Conservation (phyloP, 805 yeast species). For the Candida patagonica region DNA sequence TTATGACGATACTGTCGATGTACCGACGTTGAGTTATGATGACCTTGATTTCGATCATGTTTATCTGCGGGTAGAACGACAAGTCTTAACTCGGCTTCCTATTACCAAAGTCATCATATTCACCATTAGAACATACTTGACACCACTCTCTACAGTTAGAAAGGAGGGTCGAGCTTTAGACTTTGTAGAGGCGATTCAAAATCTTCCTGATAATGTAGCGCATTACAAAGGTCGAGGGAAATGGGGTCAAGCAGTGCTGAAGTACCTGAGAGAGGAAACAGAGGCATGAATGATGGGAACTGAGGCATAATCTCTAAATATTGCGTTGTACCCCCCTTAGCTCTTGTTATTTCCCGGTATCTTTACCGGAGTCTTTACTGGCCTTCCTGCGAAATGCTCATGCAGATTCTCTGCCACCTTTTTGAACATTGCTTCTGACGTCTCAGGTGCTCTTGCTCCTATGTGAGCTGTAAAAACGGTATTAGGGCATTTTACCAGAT, state of each 20-base stretch:
- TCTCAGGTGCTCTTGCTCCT: no score
- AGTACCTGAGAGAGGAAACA: conserved; percentile 32
- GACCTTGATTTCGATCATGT: conserved; percentile 31
- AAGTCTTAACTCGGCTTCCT: conserved; percentile 45
- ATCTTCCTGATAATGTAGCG: conserved; percentile 49
- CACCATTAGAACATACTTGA: conserved; percentile 47
- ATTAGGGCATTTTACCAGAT: conserved; percentile 46
- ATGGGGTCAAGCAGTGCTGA: conserved; percentile 62
- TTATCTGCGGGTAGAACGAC: conserved; percentile 54
- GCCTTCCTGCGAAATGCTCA: no score
- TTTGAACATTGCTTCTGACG: no score
- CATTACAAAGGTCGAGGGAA: conserved; percentile 52
- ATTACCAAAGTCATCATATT: conserved; percentile 38
- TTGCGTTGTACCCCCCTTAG: no score
- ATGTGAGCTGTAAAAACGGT: conserved; percentile 65
- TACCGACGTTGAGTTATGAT: conserved; percentile 24
- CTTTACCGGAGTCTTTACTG: no score
- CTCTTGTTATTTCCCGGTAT: no score
- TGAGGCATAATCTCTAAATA: no score
- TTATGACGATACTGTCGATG: conserved; percentile 25
- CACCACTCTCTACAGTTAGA: conserved; percentile 42
- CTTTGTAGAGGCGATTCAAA: conserved; percentile 53
- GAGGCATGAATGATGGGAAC: no score
- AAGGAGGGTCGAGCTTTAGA: conserved; percentile 41
- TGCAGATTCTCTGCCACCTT: no score